A percentile compares a stretch with the other conserved stretches of the same genome.
Evolutionary conservation across 371 early-diverging fungal genomes (phyloP).

Genomic region (Actinomucor elegans): DNA sequence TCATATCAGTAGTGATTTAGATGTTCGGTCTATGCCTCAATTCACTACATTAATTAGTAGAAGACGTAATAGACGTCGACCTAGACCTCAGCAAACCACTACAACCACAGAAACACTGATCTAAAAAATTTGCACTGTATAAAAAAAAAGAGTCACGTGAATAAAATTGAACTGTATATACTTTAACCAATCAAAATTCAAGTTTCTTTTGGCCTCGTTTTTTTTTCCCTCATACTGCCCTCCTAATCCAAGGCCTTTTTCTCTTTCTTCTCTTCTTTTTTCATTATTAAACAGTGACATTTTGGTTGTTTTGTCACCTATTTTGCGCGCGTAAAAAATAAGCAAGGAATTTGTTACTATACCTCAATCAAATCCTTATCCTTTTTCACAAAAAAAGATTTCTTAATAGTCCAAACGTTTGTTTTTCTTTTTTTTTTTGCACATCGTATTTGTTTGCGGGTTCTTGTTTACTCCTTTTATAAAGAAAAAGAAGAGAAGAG

Average conservation of each 20-base stretch:
- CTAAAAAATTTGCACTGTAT: neutral
- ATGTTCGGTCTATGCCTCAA: constrained; percentile 42
- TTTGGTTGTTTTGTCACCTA: no score
- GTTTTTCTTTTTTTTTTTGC: neutral
- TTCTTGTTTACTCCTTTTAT: neutral
- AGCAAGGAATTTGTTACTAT: no score
- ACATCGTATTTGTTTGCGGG: neutral
- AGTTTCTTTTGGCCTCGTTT: no score
- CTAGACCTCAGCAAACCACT: neutral
- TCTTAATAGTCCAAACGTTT: neutral
- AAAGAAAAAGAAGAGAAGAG: neutral
- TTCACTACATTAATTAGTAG: constrained; percentile 32
- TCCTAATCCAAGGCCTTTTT: no score
- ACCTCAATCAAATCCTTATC: neutral
- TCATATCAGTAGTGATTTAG: constrained; percentile 41
- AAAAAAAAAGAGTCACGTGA: neutral
- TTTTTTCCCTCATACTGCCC: no score
- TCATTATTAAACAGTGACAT: no score
- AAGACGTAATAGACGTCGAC: constrained; percentile 14
- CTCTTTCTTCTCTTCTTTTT: no score
- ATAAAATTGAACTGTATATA: no score
- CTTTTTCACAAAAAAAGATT: neutral
- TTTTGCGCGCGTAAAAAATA: no score
- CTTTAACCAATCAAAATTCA: no score
- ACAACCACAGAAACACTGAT: constrained; percentile 1